Conservation (phyloP, 306 rosid species). For the Spatholobus suberectus region DNA sequence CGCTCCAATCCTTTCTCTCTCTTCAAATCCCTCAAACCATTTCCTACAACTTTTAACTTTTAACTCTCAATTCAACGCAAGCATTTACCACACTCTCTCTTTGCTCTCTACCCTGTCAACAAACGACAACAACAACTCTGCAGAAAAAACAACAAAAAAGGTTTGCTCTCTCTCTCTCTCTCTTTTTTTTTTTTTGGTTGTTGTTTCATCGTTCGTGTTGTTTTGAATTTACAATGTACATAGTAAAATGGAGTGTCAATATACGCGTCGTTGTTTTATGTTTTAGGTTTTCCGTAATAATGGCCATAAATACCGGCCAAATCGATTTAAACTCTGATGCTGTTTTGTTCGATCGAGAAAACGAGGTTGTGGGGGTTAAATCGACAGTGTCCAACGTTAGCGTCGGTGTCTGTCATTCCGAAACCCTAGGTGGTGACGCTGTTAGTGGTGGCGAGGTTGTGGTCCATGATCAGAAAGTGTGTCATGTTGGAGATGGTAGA, state of each 20-base stretch:
- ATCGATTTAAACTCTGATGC: constrained; percentile 61
- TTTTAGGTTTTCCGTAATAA: constrained; percentile 46
- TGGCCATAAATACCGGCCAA: constrained; percentile 46
- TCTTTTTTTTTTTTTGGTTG: no score
- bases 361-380: constrained; percentile 40
- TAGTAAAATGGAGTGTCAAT: background rate
- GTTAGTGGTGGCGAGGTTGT: background rate
- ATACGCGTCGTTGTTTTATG: background rate
- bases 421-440: constrained; percentile 41
- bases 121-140: background rate
- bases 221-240: background rate
- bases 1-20: background rate
- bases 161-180: constrained; percentile 35
- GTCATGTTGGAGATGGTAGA: background rate
- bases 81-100: background rate
- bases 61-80: background rate
- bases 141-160: background rate
- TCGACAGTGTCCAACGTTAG: constrained; percentile 23
- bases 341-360: constrained; percentile 48
- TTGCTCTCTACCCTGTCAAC: background rate
- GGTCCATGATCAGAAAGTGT: constrained; percentile 35
- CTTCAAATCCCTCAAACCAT: background rate
- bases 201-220: background rate
- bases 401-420: constrained; percentile 8
- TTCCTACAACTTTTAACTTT: background rate